Conservation (phyloP, 2,329 filamentous ascomycete species). For the Alternaria metachromatica region DNA sequence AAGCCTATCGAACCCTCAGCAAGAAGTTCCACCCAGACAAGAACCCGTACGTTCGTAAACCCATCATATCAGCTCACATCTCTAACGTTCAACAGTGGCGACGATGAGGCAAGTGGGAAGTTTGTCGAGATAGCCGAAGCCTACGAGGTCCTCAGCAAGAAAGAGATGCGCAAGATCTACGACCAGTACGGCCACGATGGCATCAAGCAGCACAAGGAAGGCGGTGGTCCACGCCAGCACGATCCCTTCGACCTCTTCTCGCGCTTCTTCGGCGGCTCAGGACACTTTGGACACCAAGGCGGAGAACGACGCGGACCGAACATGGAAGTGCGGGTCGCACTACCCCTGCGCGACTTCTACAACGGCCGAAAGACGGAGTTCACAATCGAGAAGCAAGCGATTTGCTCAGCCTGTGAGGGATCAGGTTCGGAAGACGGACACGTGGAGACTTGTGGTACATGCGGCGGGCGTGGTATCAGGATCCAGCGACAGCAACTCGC, state of each 20-base stretch:
- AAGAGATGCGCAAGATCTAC: conserved; percentile 85
- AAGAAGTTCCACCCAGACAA: conserved; percentile 99
- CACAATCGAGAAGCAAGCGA: conserved; percentile 89
- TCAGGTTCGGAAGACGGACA: conserved; percentile 81
- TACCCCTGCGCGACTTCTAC: conserved; percentile 91
- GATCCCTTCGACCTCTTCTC: conserved; percentile 97
- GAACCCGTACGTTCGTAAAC: conserved; percentile 75
- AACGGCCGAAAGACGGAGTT: conserved; percentile 87
- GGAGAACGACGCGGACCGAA: conserved; percentile 84
- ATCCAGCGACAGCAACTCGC: conserved; percentile 92
- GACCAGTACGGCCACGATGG: conserved; percentile 94
- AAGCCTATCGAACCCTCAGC: conserved; percentile 87
- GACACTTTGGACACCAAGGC: conserved; percentile 79
- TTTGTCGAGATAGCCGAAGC: conserved; percentile 95
- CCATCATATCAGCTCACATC: conserved; percentile 10
- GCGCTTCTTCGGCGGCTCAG: conserved; percentile 92
- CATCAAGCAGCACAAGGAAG: conserved; percentile 79
- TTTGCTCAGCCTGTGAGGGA: conserved; percentile 91
- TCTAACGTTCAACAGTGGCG: conserved; percentile 61
- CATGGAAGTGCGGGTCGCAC: conserved; percentile 81
- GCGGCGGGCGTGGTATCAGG: conserved; percentile 80
- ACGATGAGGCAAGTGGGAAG: conserved; percentile 81
- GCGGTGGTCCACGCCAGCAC: conserved; percentile 66
- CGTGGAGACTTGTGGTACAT: conserved; percentile 79
- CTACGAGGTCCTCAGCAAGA: conserved; percentile 86